These are phyloP conservation scores for Claviceps purpurea DNA, from an alignment of 2,329 filamentous ascomycete genomes.

Conservation along the genomic window DNA sequence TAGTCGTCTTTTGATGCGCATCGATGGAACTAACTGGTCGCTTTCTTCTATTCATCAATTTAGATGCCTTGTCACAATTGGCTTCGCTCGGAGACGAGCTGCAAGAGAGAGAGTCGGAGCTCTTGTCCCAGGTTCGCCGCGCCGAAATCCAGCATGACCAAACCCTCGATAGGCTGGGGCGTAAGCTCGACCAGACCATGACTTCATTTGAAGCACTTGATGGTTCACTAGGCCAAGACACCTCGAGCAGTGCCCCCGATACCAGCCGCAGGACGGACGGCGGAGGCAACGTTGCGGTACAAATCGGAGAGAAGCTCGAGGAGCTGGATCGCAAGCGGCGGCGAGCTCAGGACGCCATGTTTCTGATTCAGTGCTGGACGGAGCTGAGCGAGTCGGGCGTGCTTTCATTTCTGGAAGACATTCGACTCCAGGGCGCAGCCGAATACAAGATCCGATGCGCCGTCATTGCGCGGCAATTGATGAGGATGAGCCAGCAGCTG, in stretches of 20 bases:
- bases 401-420: constrained; percentile 74
- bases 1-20: neutral
- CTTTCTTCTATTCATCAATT: neutral
- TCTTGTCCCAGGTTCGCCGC: constrained; percentile 76
- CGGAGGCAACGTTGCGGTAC: constrained; percentile 81
- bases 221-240: constrained; percentile 57
- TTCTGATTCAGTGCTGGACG: constrained; percentile 91
- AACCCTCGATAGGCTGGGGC: constrained; percentile 74
- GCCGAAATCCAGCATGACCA: constrained; percentile 87
- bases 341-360: constrained; percentile 83
- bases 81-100: constrained; percentile 67
- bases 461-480: constrained; percentile 81
- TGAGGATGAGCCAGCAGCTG: constrained; percentile 85
- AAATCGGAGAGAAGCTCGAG: constrained; percentile 87
- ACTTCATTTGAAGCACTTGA: constrained; percentile 85
- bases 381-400: constrained; percentile 86
- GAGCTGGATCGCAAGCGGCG: constrained; percentile 87
- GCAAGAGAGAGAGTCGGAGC: constrained; percentile 79
- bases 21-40: neutral
- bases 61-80: constrained; percentile 54
- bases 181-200: constrained; percentile 85
- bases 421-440: constrained; percentile 69
- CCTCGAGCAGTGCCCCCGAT: constrained; percentile 19
- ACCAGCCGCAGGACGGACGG: constrained; percentile 28
- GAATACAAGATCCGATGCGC: constrained; percentile 92